phyloP scores from a whole-genome alignment of 257 asterid species.

The Solanum piurae region DNA sequence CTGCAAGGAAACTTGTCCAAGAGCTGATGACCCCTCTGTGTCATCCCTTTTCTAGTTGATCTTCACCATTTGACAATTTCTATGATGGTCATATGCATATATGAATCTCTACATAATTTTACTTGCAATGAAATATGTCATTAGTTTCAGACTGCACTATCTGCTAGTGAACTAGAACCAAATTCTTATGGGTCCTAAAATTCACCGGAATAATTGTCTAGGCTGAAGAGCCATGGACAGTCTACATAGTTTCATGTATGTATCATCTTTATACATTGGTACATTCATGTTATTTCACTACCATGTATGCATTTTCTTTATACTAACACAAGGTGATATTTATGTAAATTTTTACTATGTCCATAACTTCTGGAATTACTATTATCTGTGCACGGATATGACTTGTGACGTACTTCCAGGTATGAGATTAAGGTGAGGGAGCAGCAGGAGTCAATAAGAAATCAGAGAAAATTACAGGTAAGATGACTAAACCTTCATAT shows the following conservation, averaged over 20 bases:
- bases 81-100: not conserved
- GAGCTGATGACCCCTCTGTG: not conserved
- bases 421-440: slow-evolving; percentile 90
- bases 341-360: not conserved
- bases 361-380: not conserved
- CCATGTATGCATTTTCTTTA: not conserved
- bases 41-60: not conserved
- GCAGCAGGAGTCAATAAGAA: slow-evolving; percentile 75
- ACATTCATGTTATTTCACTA: not conserved
- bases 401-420: slow-evolving; percentile 36
- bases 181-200: not conserved
- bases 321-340: not conserved
- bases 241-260: not conserved
- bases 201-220: not conserved
- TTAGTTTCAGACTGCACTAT: not conserved
- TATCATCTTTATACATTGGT: not conserved
- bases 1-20: not conserved
- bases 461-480: slow-evolving; percentile 86
- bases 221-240: not conserved
- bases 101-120: not conserved
- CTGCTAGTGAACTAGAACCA: not conserved
- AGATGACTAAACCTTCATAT: not conserved
- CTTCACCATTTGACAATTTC: not conserved
- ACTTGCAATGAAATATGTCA: not conserved
- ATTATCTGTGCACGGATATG: not conserved